Evolutionary conservation across 345 rosid species (phyloP), one percentile per base, ranked within the genome.

Genomic region (Balakata baccata): DNA sequence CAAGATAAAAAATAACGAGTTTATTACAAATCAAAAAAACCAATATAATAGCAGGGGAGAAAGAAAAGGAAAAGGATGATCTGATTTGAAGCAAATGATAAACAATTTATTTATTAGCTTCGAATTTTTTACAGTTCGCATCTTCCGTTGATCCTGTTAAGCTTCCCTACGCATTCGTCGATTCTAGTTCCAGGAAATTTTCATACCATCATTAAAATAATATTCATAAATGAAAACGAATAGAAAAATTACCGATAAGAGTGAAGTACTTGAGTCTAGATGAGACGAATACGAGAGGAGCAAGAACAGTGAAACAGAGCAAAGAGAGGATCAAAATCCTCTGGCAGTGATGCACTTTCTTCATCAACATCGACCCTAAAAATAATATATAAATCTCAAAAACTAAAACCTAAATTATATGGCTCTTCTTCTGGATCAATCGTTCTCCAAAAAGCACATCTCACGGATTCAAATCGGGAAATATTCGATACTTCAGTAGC

Each of bases 281-380:
- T 6, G 98, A 88, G 72, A 92, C 82, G 77, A 92, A 78, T 53
- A 90, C 7, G 49, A 95, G 68, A 6, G 99, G 99, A 78, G 97
- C 86, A 70, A 91, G 52, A 7, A 92, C 92, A 76, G 94, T 85
- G 56, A 87, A 77, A 68, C 84, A 83, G 67, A 95, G 93, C 82
- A 90, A 39, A 1, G 86, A 83, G 89, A 95, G 92, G 97, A 90
- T 77, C 74, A 89, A 8, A 62, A 85, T 86, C 98, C 97, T 90
- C 96, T 86, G 91, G 88, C 89, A 82, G 77, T 83, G 90, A 80
- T 76, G 90, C 47, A 73, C 20, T 83, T 84, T 87, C 88, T 82
- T 90, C 98, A 89, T 95, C 88, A 76, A 87, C 75, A 79, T 13
- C 43, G 69, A 70, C 60, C 34, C 75, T 38, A 37, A 29, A 14